Evolutionary conservation across 1,139 yeast species (phyloP).

Genomic region (Saccharomyces hybrid): DNA sequence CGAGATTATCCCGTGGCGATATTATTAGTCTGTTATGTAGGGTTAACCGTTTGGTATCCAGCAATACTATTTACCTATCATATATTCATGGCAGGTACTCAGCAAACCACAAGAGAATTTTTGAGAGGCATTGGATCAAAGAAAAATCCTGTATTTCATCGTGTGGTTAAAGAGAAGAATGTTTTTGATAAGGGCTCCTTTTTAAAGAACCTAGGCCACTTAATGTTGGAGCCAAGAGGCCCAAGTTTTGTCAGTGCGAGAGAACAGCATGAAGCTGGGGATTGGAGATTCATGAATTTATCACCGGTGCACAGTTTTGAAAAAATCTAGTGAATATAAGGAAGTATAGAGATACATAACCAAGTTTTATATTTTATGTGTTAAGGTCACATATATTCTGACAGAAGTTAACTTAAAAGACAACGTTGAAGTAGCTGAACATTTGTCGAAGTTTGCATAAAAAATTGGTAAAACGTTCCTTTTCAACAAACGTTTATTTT

Average conservation of each 20-base stretch:
- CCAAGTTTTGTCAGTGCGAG: conserved; percentile 35
- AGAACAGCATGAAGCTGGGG: conserved; percentile 36
- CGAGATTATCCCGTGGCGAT: conserved; percentile 35
- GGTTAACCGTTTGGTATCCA: conserved; percentile 47
- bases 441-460: too few species aligned
- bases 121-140: conserved; percentile 35
- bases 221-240: conserved; percentile 48
- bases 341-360: too few species aligned
- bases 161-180: conserved; percentile 31
- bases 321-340: neutral
- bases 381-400: too few species aligned
- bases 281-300: conserved; percentile 35
- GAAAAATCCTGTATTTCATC: conserved; percentile 23
- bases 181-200: conserved; percentile 39
- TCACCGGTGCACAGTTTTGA: conserved; percentile 11
- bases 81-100: conserved; percentile 44
- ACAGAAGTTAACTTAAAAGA: too few species aligned
- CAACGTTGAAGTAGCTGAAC: too few species aligned
- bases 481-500: too few species aligned
- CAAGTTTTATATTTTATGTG: too few species aligned
- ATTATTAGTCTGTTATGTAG: conserved; percentile 41
- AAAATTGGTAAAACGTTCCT: too few species aligned
- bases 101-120: conserved; percentile 65
- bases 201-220: conserved; percentile 37
- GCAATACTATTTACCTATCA: conserved; percentile 47